Conservation (phyloP, 1,284 basidiomycete genomes). For the Moesziomyces globuligerus region DNA sequence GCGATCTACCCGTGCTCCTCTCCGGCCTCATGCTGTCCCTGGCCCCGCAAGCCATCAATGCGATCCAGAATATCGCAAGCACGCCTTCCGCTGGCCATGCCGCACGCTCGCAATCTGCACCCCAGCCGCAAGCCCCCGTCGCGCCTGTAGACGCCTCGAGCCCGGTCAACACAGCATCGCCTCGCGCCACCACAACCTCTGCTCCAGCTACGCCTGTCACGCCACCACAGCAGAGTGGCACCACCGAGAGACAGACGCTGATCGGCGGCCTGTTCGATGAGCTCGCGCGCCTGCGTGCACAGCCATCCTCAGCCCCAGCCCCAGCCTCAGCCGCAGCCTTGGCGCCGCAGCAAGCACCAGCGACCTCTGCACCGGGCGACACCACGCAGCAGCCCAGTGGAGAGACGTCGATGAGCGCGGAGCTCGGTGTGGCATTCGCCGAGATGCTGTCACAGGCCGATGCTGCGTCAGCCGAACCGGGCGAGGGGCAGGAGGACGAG, state of each 20-base stretch:
- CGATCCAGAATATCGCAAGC: not conserved
- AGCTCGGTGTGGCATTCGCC: constrained; percentile 19
- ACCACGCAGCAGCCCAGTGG: not conserved
- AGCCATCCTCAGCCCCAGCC: constrained; percentile 2
- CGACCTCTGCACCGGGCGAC: not conserved
- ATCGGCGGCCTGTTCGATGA: constrained; percentile 30
- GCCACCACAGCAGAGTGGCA: not conserved
- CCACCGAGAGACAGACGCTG: constrained; percentile 31
- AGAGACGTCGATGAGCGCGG: constrained; percentile 2
- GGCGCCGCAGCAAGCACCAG: no score
- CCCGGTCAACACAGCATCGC: no score
- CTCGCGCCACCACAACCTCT: not conserved
- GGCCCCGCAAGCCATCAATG: not conserved
- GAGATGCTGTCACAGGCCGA: constrained; percentile 19
- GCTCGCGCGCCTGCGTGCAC: constrained; percentile 18
- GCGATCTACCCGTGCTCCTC: constrained; percentile 1
- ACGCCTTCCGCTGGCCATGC: no score
- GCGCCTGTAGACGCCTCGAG: not conserved
- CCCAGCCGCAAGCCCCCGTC: no score
- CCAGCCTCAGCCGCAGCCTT: no score
- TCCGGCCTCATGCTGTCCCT: constrained; percentile 3
- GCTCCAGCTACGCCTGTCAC: no score
- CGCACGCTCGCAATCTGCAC: no score
- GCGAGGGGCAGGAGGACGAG: constrained; percentile 8
- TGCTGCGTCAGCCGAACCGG: not conserved